A percentile compares a stretch with the other conserved stretches of the same genome.
phyloP scores from a whole-genome alignment of 352 stramenopile species.

The Globisporangium recalcitrans region DNA sequence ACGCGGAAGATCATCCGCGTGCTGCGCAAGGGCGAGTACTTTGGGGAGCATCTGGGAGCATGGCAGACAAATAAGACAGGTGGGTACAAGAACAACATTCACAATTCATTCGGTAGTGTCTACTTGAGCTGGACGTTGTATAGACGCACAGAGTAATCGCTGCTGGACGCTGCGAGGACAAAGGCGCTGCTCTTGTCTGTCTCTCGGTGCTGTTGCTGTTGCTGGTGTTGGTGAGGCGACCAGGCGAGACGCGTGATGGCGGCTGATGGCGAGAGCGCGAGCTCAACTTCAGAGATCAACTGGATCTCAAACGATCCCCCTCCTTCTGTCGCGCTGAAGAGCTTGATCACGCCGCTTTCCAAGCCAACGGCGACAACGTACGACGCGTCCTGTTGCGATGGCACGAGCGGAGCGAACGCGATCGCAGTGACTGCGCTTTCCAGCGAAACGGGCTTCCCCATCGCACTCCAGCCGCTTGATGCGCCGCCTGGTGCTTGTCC shows the following conservation, averaged over 20 bases:
- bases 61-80: neutral
- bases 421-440: constrained; percentile 55
- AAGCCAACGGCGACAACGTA: constrained; percentile 54
- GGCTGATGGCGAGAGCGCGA: constrained; percentile 26
- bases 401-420: constrained; percentile 34
- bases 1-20: constrained; percentile 54
- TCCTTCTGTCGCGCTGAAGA: constrained; percentile 25
- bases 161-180: constrained; percentile 38
- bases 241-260: constrained; percentile 48
- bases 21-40: constrained; percentile 67
- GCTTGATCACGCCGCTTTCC: constrained; percentile 44
- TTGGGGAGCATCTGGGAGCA: too few species aligned
- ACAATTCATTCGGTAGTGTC: constrained; percentile 5
- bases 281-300: constrained; percentile 19
- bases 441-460: constrained; percentile 22
- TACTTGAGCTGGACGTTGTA: constrained; percentile 26
- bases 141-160: constrained; percentile 50
- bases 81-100: neutral
- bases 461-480: constrained; percentile 19
- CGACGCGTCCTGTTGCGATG: neutral
- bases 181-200: neutral
- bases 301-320: constrained; percentile 8
- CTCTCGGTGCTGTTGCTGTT: neutral
- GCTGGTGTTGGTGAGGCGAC: constrained; percentile 14
- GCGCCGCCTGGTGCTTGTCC: neutral